A percentile compares a stretch with the other conserved stretches of the same genome.
phyloP scores from a whole-genome alignment of 257 asterid species.

The Misopates orontium region DNA sequence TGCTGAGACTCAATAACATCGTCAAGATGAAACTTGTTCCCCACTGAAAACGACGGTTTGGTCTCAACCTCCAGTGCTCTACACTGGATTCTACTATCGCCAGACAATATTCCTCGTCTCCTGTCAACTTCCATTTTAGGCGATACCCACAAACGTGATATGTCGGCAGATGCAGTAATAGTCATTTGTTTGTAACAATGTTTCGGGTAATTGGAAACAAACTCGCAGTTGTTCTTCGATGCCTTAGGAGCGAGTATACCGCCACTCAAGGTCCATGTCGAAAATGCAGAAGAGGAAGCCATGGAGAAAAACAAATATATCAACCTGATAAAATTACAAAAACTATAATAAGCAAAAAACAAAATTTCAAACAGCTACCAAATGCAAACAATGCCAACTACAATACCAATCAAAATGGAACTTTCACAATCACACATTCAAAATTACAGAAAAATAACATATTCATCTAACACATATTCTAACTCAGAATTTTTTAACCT shows the following conservation, averaged over 20 bases:
- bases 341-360: too few species aligned
- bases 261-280: conserved; percentile 34
- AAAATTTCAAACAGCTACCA: too few species aligned
- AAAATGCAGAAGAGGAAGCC: conserved; percentile 45
- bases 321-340: conserved; percentile 26
- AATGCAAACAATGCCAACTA: too few species aligned
- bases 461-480: too few species aligned
- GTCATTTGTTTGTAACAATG: conserved; percentile 21
- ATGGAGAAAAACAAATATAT: conserved; percentile 32
- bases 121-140: conserved; percentile 20
- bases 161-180: conserved; percentile 25
- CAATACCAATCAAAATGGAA: too few species aligned
- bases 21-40: conserved; percentile 67
- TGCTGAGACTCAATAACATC: conserved; percentile 92
- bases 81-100: conserved; percentile 40
- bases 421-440: too few species aligned
- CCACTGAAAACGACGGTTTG: conserved; percentile 33
- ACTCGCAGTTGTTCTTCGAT: conserved; percentile 20
- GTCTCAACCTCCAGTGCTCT: conserved; percentile 51
- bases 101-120: conserved; percentile 23
- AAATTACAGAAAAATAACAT: too few species aligned
- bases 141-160: conserved; percentile 22
- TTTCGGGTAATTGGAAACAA: conserved; percentile 30
- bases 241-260: conserved; percentile 29
- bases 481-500: too few species aligned